Evolutionary conservation across 108 stramenopile genomes (phyloP).

Genomic region (Seminavis robusta): DNA sequence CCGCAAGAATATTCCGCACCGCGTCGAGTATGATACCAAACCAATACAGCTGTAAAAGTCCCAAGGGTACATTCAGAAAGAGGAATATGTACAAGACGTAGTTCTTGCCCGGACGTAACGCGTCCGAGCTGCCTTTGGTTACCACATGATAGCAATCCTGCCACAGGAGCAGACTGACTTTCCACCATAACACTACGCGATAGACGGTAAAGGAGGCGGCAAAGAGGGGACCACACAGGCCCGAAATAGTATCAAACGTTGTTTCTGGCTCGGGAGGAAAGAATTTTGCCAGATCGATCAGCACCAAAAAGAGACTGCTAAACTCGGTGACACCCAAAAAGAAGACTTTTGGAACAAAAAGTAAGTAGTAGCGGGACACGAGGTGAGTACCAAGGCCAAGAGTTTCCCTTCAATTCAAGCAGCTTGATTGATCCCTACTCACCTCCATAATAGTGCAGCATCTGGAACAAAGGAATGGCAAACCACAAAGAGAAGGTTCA

Average conservation of each 20-base stretch:
- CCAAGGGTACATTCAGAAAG: conserved; percentile 23
- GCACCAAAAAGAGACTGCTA: conserved; percentile 50
- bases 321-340: conserved; percentile 64
- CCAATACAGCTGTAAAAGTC: conserved; percentile 47
- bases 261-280: conserved; percentile 38
- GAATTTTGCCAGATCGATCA: conserved; percentile 51
- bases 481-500: neutral
- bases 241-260: conserved; percentile 4
- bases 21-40: conserved; percentile 18
- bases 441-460: conserved; percentile 15
- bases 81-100: conserved; percentile 42
- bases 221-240: conserved; percentile 29
- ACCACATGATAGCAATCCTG: conserved; percentile 23
- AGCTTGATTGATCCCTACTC: no score
- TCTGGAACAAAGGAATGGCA: conserved; percentile 1
- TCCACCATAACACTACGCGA: conserved; percentile 42
- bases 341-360: no score
- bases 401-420: no score
- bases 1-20: conserved; percentile 1
- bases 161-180: conserved; percentile 26
- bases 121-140: conserved; percentile 8
- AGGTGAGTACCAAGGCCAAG: no score
- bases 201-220: conserved; percentile 39
- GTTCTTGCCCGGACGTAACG: conserved; percentile 24
- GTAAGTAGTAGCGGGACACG: no score